These are phyloP conservation scores for Nadsonia starkeyi-henricii DNA, from an alignment of 1,139 yeast species.

Conservation along the genomic window DNA sequence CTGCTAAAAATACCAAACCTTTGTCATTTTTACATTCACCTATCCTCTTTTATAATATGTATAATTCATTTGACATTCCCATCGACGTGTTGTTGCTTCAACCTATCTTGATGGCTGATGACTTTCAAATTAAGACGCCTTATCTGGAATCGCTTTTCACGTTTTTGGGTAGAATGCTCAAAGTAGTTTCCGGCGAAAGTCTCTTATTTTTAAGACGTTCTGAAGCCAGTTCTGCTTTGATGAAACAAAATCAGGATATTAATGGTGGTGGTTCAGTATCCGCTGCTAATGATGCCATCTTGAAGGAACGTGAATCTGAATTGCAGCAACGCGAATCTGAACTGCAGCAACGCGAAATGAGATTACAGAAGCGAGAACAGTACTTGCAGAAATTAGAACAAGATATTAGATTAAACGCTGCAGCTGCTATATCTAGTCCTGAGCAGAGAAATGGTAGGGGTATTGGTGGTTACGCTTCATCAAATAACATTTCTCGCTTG, in stretches of 20 bases:
- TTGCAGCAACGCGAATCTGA: neutral
- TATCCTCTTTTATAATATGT: conserved; percentile 45
- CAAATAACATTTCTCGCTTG: conserved; percentile 2
- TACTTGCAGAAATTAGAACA: neutral
- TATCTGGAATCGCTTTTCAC: conserved; percentile 81
- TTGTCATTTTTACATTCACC: conserved; percentile 11
- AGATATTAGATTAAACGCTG: neutral
- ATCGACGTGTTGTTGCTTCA: conserved; percentile 66
- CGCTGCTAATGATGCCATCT: neutral
- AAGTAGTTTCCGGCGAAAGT: neutral
- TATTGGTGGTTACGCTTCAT: neutral
- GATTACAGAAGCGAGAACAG: neutral
- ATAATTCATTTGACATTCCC: conserved; percentile 39
- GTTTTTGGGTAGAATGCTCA: neutral
- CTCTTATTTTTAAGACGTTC: neutral
- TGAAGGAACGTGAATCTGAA: neutral
- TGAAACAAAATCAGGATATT: conserved; percentile 51
- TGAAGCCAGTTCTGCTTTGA: conserved; percentile 20
- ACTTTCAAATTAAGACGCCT: conserved; percentile 72
- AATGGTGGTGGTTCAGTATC: conserved; percentile 19
- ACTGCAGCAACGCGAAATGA: neutral
- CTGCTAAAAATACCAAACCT: conserved; percentile 6
- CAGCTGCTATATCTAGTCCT: neutral
- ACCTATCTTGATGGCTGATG: conserved; percentile 80
- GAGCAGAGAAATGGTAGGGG: neutral